Evolutionary conservation across 73 alveolate genomes (phyloP).

Genomic region (Paramecium sexaurelia): DNA sequence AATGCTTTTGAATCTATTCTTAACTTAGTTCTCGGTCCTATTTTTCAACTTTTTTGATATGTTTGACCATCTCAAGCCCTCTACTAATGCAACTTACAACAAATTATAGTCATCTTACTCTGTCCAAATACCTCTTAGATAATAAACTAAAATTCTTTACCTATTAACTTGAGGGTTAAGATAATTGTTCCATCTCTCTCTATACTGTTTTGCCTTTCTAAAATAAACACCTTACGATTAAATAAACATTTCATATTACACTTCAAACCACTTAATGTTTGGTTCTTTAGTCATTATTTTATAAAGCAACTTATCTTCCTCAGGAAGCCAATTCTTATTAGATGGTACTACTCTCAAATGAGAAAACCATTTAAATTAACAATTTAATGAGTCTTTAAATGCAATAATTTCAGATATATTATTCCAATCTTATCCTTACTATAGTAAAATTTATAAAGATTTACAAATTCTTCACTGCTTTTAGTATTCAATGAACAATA

Average conservation of each 20-base stretch:
- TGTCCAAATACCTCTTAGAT: slow-evolving; percentile 53
- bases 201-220: slow-evolving; percentile 26
- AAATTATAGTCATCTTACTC: background rate
- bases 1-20: slow-evolving; percentile 62
- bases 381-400: slow-evolving; percentile 33
- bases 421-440: slow-evolving; percentile 35
- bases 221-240: background rate
- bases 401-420: slow-evolving; percentile 1
- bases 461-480: background rate
- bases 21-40: slow-evolving; percentile 65
- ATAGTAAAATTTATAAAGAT: background rate
- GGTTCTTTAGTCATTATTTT: slow-evolving; percentile 25
- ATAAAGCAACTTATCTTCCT: slow-evolving; percentile 46
- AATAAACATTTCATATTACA: slow-evolving; percentile 39
- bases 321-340: background rate
- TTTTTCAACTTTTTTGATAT: slow-evolving; percentile 60
- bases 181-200: slow-evolving; percentile 61
- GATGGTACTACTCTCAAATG: background rate
- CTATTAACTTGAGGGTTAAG: slow-evolving; percentile 34
- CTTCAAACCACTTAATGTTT: slow-evolving; percentile 42
- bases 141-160: background rate
- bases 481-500: background rate
- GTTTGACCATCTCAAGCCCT: slow-evolving; percentile 63
- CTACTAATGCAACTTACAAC: background rate
- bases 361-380: slow-evolving; percentile 41